phyloP scores from a whole-genome alignment of 768 basidiomycete species.

The Pleurotus giganteus region DNA sequence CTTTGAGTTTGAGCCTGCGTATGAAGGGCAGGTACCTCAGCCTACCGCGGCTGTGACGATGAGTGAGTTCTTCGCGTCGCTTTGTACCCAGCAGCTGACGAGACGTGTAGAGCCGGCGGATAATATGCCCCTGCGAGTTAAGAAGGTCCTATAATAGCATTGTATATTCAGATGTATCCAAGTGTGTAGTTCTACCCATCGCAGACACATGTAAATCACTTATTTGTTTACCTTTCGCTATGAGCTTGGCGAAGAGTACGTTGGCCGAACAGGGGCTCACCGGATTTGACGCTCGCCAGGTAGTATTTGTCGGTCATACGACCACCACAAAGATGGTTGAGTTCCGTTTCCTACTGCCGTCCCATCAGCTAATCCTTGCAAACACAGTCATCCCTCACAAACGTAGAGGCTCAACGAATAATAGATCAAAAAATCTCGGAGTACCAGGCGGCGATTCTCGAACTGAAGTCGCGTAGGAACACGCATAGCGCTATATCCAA shows the following conservation, averaged over 20 bases:
- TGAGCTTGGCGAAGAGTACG: too few species aligned
- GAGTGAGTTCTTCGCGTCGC: constrained; percentile 31
- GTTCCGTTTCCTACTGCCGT: too few species aligned
- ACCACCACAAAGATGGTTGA: too few species aligned
- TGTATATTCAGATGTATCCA: too few species aligned
- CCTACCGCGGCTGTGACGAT: constrained; percentile 46
- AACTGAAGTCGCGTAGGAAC: neutral
- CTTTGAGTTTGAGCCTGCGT: constrained; percentile 44
- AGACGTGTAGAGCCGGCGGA: constrained; percentile 29
- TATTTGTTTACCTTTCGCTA: too few species aligned
- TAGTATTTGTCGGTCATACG: too few species aligned
- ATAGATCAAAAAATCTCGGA: neutral
- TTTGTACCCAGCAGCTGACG: neutral
- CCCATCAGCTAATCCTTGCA: too few species aligned
- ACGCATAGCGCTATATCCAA: neutral
- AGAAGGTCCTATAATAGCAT: constrained; percentile 14
- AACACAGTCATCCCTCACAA: too few species aligned
- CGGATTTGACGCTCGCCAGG: too few species aligned
- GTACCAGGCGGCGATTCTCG: neutral
- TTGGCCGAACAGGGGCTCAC: too few species aligned
- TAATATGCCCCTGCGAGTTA: constrained; percentile 33
- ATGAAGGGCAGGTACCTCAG: constrained; percentile 35
- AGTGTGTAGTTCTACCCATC: too few species aligned
- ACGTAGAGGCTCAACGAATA: neutral
- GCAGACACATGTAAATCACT: too few species aligned